These are phyloP conservation scores for Amauroascus verrucosus DNA, from an alignment of 2,329 filamentous ascomycete species.

Conservation along the genomic window DNA sequence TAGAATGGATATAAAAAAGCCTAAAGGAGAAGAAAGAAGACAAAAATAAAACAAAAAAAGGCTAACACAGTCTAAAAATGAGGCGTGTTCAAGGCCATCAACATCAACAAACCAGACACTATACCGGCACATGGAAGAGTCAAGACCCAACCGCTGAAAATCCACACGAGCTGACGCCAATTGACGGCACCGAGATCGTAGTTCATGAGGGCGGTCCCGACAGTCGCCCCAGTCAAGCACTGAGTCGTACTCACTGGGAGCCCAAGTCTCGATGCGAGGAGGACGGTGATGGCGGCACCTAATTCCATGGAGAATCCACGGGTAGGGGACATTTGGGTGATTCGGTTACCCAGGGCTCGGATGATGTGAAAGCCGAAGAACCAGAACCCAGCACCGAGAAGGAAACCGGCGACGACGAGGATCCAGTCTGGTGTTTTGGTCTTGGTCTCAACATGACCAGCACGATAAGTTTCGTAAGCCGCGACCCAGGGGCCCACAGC, in stretches of 20 bases:
- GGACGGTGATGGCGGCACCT: conserved; percentile 33
- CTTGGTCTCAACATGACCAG: conserved; percentile 24
- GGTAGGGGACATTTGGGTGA: conserved; percentile 33
- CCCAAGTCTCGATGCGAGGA: conserved; percentile 27
- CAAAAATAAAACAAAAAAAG: neutral
- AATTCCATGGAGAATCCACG: conserved; percentile 34
- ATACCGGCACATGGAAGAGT: conserved; percentile 37
- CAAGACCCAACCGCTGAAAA: conserved; percentile 38
- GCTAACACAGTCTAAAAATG: conserved; percentile 21
- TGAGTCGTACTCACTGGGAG: conserved; percentile 32
- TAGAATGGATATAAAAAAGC: neutral
- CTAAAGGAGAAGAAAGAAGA: neutral
- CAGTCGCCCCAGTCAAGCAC: conserved; percentile 28
- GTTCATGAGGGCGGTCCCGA: conserved; percentile 32
- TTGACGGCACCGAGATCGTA: conserved; percentile 35
- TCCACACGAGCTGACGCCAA: conserved; percentile 35
- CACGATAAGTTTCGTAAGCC: conserved; percentile 29
- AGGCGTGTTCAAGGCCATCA: conserved; percentile 36
- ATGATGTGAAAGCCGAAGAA: conserved; percentile 36
- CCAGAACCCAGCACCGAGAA: conserved; percentile 35
- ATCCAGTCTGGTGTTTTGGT: conserved; percentile 34
- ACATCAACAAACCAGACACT: conserved; percentile 31
- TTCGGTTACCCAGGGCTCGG: conserved; percentile 32
- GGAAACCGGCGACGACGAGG: conserved; percentile 29
- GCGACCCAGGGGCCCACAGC: conserved; percentile 35